These are phyloP conservation scores for Pichia occidentalis DNA, from an alignment of 805 yeast genomes.

Conservation along the genomic window DNA sequence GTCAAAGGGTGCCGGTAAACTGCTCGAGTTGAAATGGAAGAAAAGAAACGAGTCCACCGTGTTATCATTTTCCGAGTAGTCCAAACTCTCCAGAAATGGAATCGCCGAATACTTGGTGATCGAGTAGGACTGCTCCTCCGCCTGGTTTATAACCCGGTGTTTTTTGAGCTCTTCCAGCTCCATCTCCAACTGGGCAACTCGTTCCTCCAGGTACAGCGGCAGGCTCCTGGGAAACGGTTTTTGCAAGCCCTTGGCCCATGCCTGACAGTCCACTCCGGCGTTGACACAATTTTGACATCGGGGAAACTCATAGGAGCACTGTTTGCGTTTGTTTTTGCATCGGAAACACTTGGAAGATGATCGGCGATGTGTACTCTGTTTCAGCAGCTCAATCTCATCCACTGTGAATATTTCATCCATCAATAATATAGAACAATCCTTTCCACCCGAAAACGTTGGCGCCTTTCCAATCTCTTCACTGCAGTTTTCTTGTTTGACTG, in stretches of 20 bases:
- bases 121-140: conserved; percentile 10
- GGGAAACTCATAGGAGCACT: conserved; percentile 12
- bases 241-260: conserved; percentile 12
- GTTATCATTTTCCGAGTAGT: conserved; percentile 5
- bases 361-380: conserved; percentile 5
- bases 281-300: conserved; percentile 9
- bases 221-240: conserved; percentile 12
- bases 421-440: too few relatives aligned
- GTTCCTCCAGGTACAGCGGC: conserved; percentile 5
- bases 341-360: conserved; percentile 12
- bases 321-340: conserved; percentile 10
- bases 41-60: conserved; percentile 3
- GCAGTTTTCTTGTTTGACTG: too few relatives aligned
- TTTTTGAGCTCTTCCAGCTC: conserved; percentile 7
- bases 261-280: conserved; percentile 7
- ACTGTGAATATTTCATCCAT: conserved; percentile 10
- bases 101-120: conserved; percentile 10
- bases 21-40: conserved; percentile 11
- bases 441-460: too few relatives aligned
- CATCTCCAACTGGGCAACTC: conserved; percentile 12
- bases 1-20: conserved; percentile 14
- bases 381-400: background rate
- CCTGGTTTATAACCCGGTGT: conserved; percentile 4
- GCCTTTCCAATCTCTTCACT: too few relatives aligned
- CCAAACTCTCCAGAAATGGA: conserved; percentile 9